Evolutionary conservation across 495 filamentous ascomycete genomes (phyloP), one percentile per base, ranked within the genome.

Genomic region (Penicillium soppii): DNA sequence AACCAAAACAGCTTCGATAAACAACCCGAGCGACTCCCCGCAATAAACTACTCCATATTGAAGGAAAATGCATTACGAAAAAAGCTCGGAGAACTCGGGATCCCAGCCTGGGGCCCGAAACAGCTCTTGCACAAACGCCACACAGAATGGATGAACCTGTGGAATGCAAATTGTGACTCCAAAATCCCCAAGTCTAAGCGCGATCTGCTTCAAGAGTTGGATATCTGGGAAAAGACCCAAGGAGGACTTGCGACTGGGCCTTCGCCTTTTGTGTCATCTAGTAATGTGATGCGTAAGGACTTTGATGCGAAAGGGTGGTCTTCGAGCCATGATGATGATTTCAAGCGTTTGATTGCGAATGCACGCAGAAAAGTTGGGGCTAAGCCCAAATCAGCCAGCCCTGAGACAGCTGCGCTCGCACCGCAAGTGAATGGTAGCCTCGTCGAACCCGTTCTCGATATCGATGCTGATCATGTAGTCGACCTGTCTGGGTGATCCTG

Each of bases 81-180:
- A 56, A 97, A 96, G 68, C 70, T 97, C 6, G 59, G 69, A 33
- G 91, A 96, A 3, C 75, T 94, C 2, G 92, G 92, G n/a, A 82
- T 99, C 42, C 86, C 90, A 0, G 75, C 80, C 5, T 70, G 62
- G 55, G 94, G 94, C 3, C 60, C 81, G 1, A 80, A 81, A 33
- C 72, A 75, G 33, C 71, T 89, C 7, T 67, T 97, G 21, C 85
- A 94, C 61, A 80, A 78, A 56, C 80, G 94, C 50, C 91, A 97
- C 56, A 88, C 80, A 1, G 94, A 99, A 70, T 99, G 91, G 91
- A 76, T 92, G 56, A 97, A 92, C 36, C 63, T 97, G 21, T 97
- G 90, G 86, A 99, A 99, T 65, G 90, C 95, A 12, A 97, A 97
- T 56, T 92, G 90, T 67, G 94, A 99, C 65, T 86, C 90, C 2